A percentile compares a stretch with the other conserved stretches of the same genome.
phyloP scores from a whole-genome alignment of 2,329 filamentous ascomycete species.

The Cordyceps cateniannulata region DNA sequence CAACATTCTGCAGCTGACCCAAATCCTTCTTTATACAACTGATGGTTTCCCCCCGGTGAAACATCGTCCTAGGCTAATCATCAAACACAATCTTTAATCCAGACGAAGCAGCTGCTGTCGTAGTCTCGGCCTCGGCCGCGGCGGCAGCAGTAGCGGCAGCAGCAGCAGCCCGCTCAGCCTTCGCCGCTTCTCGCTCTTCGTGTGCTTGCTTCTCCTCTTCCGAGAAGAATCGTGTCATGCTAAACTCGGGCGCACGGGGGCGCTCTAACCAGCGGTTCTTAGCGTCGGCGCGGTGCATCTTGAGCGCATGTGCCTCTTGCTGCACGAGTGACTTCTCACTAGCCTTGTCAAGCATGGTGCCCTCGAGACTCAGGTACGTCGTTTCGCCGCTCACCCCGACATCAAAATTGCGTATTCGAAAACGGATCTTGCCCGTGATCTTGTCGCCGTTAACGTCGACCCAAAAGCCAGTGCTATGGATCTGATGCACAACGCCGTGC shows the following conservation, averaged over 20 bases:
- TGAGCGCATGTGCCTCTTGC: slow-evolving; percentile 37
- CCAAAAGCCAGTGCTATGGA: slow-evolving; percentile 64
- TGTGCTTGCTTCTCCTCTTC: slow-evolving; percentile 40
- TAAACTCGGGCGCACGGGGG: slow-evolving; percentile 44
- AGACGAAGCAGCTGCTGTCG: not conserved
- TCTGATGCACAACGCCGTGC: slow-evolving; percentile 46
- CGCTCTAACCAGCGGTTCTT: slow-evolving; percentile 23
- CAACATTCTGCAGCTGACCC: not conserved
- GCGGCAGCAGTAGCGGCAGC: slow-evolving; percentile 4
- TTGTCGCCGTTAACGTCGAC: slow-evolving; percentile 62
- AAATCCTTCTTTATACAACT: slow-evolving; percentile 1
- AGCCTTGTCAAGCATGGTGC: slow-evolving; percentile 69
- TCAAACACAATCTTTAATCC: slow-evolving; percentile 13
- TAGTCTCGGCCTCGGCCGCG: not conserved
- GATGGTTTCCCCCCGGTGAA: slow-evolving; percentile 4
- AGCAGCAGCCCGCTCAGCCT: not conserved
- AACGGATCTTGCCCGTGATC: slow-evolving; percentile 64
- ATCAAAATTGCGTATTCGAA: slow-evolving; percentile 81
- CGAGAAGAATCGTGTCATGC: slow-evolving; percentile 48
- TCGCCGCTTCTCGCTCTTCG: slow-evolving; percentile 19
- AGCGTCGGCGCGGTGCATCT: slow-evolving; percentile 30
- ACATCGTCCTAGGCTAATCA: not conserved
- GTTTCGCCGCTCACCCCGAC: slow-evolving; percentile 67
- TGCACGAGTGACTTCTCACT: slow-evolving; percentile 53
- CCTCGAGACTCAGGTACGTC: slow-evolving; percentile 79